Evolutionary conservation across 1,139 yeast species (phyloP).

Genomic region (Pneumocystis sp.): DNA sequence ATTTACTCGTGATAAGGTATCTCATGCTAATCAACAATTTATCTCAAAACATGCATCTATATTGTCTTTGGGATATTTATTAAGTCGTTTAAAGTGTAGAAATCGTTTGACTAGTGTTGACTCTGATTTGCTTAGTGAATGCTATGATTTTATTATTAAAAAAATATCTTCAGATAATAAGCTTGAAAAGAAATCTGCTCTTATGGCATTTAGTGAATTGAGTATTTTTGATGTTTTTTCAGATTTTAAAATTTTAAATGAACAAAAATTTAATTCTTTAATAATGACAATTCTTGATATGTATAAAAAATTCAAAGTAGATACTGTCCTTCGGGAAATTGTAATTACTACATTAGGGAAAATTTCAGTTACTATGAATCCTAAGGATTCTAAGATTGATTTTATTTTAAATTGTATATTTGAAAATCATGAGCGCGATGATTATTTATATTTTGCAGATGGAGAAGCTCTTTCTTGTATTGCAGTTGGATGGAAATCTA

Average conservation of each 20-base stretch:
- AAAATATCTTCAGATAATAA: neutral
- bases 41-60: slow-evolving; percentile 20
- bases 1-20: slow-evolving; percentile 1
- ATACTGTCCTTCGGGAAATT: neutral
- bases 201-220: neutral
- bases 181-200: neutral
- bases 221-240: neutral
- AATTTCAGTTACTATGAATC: neutral
- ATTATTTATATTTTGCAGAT: slow-evolving; percentile 35
- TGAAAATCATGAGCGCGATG: neutral
- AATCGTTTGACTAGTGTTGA: slow-evolving; percentile 16
- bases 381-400: neutral
- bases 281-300: neutral
- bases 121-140: neutral
- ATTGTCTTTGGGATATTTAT: slow-evolving; percentile 33
- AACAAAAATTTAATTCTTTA: neutral
- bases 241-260: neutral
- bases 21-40: neutral
- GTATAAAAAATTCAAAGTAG: neutral
- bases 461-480: slow-evolving; percentile 73
- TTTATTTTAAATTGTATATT: neutral
- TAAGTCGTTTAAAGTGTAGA: slow-evolving; percentile 38
- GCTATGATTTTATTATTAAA: neutral
- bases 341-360: neutral
- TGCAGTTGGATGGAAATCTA: slow-evolving; percentile 66